These are phyloP conservation scores for Naganishia antarctica DNA, from an alignment of 768 basidiomycete genomes.

Conservation along the genomic window DNA sequence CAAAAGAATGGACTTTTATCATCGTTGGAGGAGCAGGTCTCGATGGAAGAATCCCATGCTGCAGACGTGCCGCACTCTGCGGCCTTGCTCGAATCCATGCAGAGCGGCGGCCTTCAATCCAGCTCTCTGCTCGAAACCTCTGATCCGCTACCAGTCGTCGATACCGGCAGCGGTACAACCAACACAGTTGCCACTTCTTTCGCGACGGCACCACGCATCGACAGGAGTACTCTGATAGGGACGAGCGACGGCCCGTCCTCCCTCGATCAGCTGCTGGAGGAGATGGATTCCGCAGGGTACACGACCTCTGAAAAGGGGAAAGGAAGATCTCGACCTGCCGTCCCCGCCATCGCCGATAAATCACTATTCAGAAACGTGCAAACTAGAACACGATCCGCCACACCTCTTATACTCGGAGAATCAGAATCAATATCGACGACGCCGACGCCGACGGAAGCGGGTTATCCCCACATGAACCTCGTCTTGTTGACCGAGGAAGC, in stretches of 20 bases:
- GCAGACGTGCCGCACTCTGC: neutral
- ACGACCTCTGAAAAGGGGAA: slow-evolving; percentile 1
- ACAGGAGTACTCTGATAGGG: no score
- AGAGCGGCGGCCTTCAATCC: no score
- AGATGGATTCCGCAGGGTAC: neutral
- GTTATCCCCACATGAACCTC: slow-evolving; percentile 2
- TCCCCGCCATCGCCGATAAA: no score
- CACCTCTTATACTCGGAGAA: neutral
- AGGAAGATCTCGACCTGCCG: no score
- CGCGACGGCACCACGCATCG: neutral
- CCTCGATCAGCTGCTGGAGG: neutral
- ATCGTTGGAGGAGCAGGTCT: no score
- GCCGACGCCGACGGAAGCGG: neutral
- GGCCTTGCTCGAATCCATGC: neutral
- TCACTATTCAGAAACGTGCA: no score
- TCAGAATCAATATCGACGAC: no score
- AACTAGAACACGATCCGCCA: neutral
- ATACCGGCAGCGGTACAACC: no score
- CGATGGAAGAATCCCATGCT: neutral
- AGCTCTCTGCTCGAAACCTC: no score
- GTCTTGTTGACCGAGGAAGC: slow-evolving; percentile 3
- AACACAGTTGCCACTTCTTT: no score
- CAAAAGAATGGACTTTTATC: neutral
- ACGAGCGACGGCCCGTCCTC: neutral
- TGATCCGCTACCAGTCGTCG: no score